Evolutionary conservation across 768 basidiomycete genomes (phyloP), one percentile per base, ranked within the genome.

Genomic region (Mycena vulgaris): DNA sequence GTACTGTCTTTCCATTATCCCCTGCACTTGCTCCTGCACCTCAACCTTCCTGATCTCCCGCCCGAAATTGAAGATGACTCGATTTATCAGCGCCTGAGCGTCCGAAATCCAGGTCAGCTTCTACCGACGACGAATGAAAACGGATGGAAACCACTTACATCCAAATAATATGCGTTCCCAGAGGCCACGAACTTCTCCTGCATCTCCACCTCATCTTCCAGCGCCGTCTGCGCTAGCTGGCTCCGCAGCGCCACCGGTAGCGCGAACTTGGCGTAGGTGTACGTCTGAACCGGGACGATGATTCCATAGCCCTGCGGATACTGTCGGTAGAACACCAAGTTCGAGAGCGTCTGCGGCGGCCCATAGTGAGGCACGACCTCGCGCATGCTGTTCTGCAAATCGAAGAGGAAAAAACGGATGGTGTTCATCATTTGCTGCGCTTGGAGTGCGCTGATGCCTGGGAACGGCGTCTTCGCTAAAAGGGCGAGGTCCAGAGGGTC

Each of bases 401-500:
- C 69, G 69, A 70, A 70, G 13, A 70, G 69, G 42, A 70, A 70
- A 25, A 65, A 70, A 0, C 69, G 69, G 7, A 70, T 40, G 5
- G 69, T 56, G 57, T 65, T 61, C 69, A 70, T 70, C 25, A 70
- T n/a, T 27, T 65, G 63, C 58, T 70, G 63, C 25, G 61, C 58
- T n/a, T 61, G 42, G 16, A 33, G 14, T 0, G 27, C 25, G n/a
- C 47, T 33, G 51, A 70, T 56, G 19, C 13, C 16, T 14, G 63
- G 58, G 42, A 70, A 70, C 5, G 63, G 14, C 2, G 52, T 65
- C 42, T 64, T 70, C 1, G 69, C 69, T 13, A 70, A 63, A 8
- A 70, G 58, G 25, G 9, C 51, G 30, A 70, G 8, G 35, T 60
- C 42, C 1, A 70, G 63, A 0, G 69, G n/a, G 49, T 70, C 69